Base-by-base conservation (phyloP, 495 filamentous ascomycete genomes). In the Endocarpon pusillum region DNA sequence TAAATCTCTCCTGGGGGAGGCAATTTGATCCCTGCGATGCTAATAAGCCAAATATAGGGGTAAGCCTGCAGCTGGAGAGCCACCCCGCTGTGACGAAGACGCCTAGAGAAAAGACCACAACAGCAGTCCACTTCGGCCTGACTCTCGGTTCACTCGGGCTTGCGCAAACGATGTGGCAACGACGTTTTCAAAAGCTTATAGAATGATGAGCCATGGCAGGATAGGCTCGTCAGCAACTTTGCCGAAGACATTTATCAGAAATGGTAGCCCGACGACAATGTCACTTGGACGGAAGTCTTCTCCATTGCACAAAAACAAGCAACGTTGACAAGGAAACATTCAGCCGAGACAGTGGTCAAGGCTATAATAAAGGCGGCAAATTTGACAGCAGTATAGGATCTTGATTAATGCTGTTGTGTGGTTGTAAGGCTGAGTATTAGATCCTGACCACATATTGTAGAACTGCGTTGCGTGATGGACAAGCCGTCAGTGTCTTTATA, bases 151-250 rank as follows among this genome's bases (percentile, higher is more conserved):
- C 21, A 79, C 57, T 33, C 75, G 63, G 14, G 69, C 68, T 44
- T 79, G 74, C 0, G 73, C 73, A 49, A 80, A 83, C 32, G 73
- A 71, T 37, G 80, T 72, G 23, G 64, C 64, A 23, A 81, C 51
- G 20, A 81, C 74, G 42, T 81, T 83, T 12, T 75, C 76, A 40
- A 78, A 67, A 7, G 73, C 73, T 21, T 73, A 78, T n/a, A 81
- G 49, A 2, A 76, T 75, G 11, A 81, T 75, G 32, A 81, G 77
- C 21, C 75, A 74, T 8, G 73, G 71, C 37, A 81, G 67, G 27
- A 66, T 70, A 31, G 53, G 54, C 19, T 57, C 50, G 8, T 75
- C 73, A 39, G 79, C 75, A 32, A 81, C 64, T 38, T 81, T 78
- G 15, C 66, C 52, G 52, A 81, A 78, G 51, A 82, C 46, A 39